Evolutionary conservation across 1,139 yeast genomes (phyloP).

Genomic region (Saccharomyces pastorianus): DNA sequence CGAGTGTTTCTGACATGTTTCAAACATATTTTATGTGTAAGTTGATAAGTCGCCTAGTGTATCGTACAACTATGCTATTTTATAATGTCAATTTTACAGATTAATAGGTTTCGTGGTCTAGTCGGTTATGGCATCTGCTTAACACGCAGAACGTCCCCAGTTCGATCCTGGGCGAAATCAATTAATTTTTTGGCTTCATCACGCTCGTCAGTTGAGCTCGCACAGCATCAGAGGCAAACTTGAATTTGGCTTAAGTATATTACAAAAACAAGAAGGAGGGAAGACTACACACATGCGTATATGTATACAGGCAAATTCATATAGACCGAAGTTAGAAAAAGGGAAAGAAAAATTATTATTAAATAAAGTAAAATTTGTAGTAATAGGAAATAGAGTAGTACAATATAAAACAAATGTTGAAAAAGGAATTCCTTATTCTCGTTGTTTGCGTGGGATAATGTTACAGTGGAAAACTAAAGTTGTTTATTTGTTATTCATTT

Average conservation of each 20-base stretch:
- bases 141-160: constrained; percentile 99
- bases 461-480: neutral
- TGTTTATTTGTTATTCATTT: neutral
- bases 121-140: constrained; percentile 99
- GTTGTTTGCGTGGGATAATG: neutral
- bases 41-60: no score
- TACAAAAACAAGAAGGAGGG: neutral
- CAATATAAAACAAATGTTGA: neutral
- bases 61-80: no score
- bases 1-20: no score
- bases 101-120: constrained; percentile 73
- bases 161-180: constrained; percentile 99
- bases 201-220: neutral
- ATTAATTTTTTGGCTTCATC: neutral
- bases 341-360: no score
- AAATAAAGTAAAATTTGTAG: neutral
- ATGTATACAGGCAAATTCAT: neutral
- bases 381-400: neutral
- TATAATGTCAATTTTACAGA: neutral
- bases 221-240: no score
- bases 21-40: no score
- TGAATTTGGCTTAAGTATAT: no score
- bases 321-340: neutral
- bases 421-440: neutral
- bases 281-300: neutral